phyloP scores from a whole-genome alignment of 305 asterid species.

The Rubia tinctorum region DNA sequence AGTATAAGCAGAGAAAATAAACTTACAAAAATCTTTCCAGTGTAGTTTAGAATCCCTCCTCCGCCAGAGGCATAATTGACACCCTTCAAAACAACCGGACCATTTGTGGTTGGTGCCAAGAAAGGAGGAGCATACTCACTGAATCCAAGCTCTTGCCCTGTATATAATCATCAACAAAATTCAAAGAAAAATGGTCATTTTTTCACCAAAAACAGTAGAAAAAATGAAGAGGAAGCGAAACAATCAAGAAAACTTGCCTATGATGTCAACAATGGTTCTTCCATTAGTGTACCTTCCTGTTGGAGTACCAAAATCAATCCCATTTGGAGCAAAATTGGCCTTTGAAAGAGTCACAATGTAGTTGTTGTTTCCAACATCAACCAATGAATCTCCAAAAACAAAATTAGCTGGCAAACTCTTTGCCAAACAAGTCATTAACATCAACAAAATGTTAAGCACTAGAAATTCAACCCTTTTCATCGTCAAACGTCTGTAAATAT shows the following conservation, averaged over 20 bases:
- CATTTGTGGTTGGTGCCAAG: constrained; percentile 57
- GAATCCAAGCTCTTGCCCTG: constrained; percentile 59
- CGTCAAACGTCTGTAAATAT: neutral
- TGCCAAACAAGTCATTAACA: constrained; percentile 27
- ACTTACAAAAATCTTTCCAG: constrained; percentile 66
- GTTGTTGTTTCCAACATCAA: constrained; percentile 78
- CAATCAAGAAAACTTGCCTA: constrained; percentile 41
- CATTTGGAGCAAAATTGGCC: constrained; percentile 68
- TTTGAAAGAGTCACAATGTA: constrained; percentile 60
- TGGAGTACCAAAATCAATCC: constrained; percentile 70
- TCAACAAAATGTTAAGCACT: constrained; percentile 18
- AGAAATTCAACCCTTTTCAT: constrained; percentile 15
- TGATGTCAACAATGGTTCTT: constrained; percentile 66
- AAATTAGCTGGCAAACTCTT: constrained; percentile 40
- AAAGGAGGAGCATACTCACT: constrained; percentile 57
- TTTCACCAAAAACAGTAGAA: neutral
- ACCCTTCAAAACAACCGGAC: constrained; percentile 45
- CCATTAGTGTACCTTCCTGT: constrained; percentile 77
- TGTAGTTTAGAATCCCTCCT: constrained; percentile 61
- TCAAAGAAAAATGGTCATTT: neutral
- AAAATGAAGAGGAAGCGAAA: neutral
- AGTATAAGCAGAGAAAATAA: neutral
- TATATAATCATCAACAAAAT: constrained; percentile 8
- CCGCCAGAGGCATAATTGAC: constrained; percentile 85
- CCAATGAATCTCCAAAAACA: constrained; percentile 81